phyloP scores from a whole-genome alignment of 257 asterid genomes.

The Gentiana straminea region DNA sequence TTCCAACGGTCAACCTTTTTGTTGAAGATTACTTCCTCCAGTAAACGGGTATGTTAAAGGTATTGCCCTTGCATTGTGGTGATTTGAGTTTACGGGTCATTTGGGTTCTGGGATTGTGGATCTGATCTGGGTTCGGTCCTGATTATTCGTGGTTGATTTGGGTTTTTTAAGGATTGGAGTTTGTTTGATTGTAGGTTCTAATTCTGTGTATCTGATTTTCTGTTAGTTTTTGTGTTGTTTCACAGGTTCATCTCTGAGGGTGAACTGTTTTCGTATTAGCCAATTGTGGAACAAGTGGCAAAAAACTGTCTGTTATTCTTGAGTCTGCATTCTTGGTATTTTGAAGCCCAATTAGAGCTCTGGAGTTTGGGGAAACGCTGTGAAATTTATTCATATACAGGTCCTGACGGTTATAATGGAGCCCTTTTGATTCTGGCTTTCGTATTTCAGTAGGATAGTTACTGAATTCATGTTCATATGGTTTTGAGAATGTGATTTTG shows the following conservation, averaged over 20 bases:
- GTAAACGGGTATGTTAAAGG: slow-evolving; percentile 10
- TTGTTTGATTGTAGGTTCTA: not conserved
- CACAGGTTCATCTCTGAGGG: slow-evolving; percentile 65
- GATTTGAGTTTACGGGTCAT: slow-evolving; percentile 1
- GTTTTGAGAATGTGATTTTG: slow-evolving; percentile 14
- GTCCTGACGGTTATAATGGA: not conserved
- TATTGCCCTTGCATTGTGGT: slow-evolving; percentile 8
- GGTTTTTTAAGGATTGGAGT: not conserved
- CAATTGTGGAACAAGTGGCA: too few relatives aligned
- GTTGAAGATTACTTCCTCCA: slow-evolving; percentile 1
- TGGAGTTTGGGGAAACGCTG: slow-evolving; percentile 17
- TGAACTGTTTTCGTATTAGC: slow-evolving; percentile 7
- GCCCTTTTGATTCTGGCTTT: slow-evolving; percentile 13
- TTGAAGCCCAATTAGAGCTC: slow-evolving; percentile 12
- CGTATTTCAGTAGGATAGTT: slow-evolving; percentile 11
- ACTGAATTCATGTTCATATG: slow-evolving; percentile 3
- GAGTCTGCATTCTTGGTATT: slow-evolving; percentile 16
- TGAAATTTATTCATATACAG: slow-evolving; percentile 7
- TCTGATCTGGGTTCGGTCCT: slow-evolving; percentile 52
- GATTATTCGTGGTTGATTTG: slow-evolving; percentile 3
- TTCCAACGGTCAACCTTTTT: slow-evolving; percentile 11
- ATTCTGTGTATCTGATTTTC: slow-evolving; percentile 9
- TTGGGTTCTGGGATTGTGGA: slow-evolving; percentile 22
- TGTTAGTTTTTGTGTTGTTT: slow-evolving; percentile 18
- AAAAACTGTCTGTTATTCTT: slow-evolving; percentile 7